Base-by-base conservation (phyloP, 2,329 filamentous ascomycete genomes). In the Calonectria naviculata region DNA sequence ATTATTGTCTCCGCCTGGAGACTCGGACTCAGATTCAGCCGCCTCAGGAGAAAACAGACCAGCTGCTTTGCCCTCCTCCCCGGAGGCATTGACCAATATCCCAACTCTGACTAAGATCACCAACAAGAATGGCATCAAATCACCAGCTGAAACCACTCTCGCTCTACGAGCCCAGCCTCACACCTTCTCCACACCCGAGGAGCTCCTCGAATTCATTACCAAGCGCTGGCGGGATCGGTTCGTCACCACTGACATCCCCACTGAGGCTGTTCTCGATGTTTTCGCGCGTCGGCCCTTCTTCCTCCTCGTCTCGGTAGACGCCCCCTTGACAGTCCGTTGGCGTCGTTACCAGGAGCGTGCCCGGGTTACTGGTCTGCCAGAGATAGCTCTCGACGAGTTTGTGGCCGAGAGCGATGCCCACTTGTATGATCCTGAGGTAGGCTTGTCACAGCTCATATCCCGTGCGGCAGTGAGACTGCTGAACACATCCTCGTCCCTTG, bases 291-390 rank as follows among this genome's bases (percentile, higher is more conserved):
- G 97, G 9, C 97, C 97, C 1, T 98, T 98, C 86, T 98, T 98
- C 87, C 89, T 99, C 61, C 90, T 98, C 38, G 87, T 99, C 79
- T 96, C 94, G 81, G 92, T 98, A 58, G 96, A 98, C 83, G 96
- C 95, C 5, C 97, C 97, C 2, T 88, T 98, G 54, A 93, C 90
- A 61, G 87, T 96, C 52, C 93, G 97, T 64, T 98, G 94, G 94
- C 88, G 89, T 77, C 93, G 97, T 54, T 95, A 93, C 85, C 91
- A 90, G 73, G 69, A 80, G 28, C 78, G 81, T 31, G 73, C 78
- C 64, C 74, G 68, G 38, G 58, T 73, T 15, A 52, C 67, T 12
- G 76, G 74, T 47, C 73, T 74, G 41, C 66, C 73, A 31, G 78
- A 76, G 67, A 83, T 82, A 67, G 81, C 83, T 46, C 86, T 93